Evolutionary conservation across 805 yeast species (phyloP).

Genomic region (Pichia manshurica): DNA sequence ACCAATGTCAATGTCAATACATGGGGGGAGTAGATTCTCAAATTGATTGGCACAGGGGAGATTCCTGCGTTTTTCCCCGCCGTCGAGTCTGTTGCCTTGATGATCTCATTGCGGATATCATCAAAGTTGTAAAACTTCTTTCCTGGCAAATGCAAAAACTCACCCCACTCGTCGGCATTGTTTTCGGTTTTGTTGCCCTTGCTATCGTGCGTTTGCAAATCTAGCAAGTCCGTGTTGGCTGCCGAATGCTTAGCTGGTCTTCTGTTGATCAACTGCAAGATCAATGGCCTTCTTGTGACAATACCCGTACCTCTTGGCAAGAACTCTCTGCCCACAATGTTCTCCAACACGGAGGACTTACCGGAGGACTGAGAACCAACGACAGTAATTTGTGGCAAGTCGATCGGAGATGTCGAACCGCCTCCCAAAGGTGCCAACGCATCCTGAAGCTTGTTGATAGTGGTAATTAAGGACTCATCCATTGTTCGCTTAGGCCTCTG

Average conservation of each 20-base stretch:
- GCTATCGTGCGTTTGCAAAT: constrained; percentile 39
- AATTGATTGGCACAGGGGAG: constrained; percentile 85
- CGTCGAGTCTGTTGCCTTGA: constrained; percentile 81
- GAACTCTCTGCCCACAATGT: constrained; percentile 87
- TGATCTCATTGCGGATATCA: constrained; percentile 86
- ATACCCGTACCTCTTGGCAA: constrained; percentile 91
- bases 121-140: constrained; percentile 82
- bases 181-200: constrained; percentile 56
- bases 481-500: constrained; percentile 28
- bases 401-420: constrained; percentile 83
- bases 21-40: constrained; percentile 89
- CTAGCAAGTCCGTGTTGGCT: constrained; percentile 34
- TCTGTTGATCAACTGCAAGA: constrained; percentile 72
- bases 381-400: constrained; percentile 90
- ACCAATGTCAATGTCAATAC: constrained; percentile 91
- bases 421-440: constrained; percentile 97
- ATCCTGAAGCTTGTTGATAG: constrained; percentile 87
- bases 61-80: constrained; percentile 84
- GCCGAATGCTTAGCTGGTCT: constrained; percentile 31
- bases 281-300: constrained; percentile 84
- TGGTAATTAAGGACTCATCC: constrained; percentile 76
- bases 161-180: constrained; percentile 92
- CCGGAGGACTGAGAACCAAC: constrained; percentile 92
- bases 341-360: constrained; percentile 83
- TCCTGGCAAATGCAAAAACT: constrained; percentile 87